Conservation (phyloP, 2,329 filamentous ascomycete species). For the Pseudopithomyces maydicus region DNA sequence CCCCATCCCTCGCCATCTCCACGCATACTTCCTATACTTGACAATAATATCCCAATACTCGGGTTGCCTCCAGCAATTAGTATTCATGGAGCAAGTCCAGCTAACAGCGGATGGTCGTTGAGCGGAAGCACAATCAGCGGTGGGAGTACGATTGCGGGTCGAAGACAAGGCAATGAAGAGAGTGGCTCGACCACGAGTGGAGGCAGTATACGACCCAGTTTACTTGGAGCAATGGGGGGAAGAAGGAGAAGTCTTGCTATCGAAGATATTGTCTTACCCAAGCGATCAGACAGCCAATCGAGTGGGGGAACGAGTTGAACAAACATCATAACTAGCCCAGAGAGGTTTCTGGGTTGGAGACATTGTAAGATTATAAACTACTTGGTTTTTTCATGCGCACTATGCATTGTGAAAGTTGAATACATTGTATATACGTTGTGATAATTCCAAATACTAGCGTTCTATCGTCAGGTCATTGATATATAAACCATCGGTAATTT, state of each 20-base stretch:
- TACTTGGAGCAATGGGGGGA: slow-evolving; percentile 16
- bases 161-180: slow-evolving; percentile 36
- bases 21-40: slow-evolving; percentile 39
- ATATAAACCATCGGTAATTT: too few relatives aligned
- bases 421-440: too few relatives aligned
- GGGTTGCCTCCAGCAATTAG: slow-evolving; percentile 49
- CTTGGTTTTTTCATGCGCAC: too few relatives aligned
- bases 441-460: too few relatives aligned
- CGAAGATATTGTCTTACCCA: slow-evolving; percentile 24
- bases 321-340: background rate
- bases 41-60: slow-evolving; percentile 50
- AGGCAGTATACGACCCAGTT: slow-evolving; percentile 14
- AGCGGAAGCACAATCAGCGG: slow-evolving; percentile 23
- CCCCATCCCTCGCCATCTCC: slow-evolving; percentile 47
- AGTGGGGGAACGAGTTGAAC: slow-evolving; percentile 18
- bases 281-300: slow-evolving; percentile 33
- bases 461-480: too few relatives aligned
- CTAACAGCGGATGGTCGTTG: slow-evolving; percentile 29
- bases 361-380: background rate
- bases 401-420: too few relatives aligned
- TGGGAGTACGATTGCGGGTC: slow-evolving; percentile 33
- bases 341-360: background rate
- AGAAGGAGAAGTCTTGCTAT: slow-evolving; percentile 27
- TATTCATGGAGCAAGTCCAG: slow-evolving; percentile 41
- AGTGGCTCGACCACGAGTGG: slow-evolving; percentile 2